These are phyloP conservation scores for Voacanga thouarsii DNA, from an alignment of 257 asterid species.

Conservation along the genomic window DNA sequence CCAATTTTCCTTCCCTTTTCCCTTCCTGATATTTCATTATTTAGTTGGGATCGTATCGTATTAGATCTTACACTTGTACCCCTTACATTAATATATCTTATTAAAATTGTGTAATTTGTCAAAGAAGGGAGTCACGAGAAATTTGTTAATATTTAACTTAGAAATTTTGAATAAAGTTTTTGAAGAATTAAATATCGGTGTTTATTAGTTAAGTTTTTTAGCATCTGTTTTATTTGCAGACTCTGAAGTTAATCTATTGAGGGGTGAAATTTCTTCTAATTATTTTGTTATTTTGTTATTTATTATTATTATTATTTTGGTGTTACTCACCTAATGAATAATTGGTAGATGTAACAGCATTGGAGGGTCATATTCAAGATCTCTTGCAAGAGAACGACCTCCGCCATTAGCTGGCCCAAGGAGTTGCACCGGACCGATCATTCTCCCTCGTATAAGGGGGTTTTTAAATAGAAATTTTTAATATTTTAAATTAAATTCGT, in stretches of 20 bases:
- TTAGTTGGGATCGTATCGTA: conserved; percentile 34
- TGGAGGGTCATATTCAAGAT: conserved; percentile 54
- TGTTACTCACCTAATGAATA: not conserved
- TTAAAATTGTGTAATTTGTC: not conserved
- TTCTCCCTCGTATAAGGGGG: conserved; percentile 33
- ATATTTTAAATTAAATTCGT: too few relatives aligned
- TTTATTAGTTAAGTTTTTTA: not conserved
- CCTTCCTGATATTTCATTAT: too few relatives aligned
- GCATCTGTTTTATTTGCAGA: not conserved
- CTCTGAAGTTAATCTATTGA: not conserved
- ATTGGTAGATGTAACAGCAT: conserved; percentile 60
- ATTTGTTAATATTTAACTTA: not conserved
- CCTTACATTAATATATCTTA: not conserved
- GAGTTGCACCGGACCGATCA: conserved; percentile 45
- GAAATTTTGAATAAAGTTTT: not conserved
- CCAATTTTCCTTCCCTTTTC: too few relatives aligned
- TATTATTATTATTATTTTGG: too few relatives aligned
- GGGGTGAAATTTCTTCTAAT: not conserved
- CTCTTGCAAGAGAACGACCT: conserved; percentile 37
- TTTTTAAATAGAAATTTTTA: too few relatives aligned
- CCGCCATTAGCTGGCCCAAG: conserved; percentile 33
- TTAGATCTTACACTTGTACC: not conserved
- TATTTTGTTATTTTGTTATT: too few relatives aligned
- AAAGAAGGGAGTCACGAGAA: not conserved
- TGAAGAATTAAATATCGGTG: not conserved